Percentiles rank a stretch among this genome's conserved stretches.
These are phyloP conservation scores for Senna siamea DNA, from an alignment of 306 rosid genomes.

Conservation along the genomic window DNA sequence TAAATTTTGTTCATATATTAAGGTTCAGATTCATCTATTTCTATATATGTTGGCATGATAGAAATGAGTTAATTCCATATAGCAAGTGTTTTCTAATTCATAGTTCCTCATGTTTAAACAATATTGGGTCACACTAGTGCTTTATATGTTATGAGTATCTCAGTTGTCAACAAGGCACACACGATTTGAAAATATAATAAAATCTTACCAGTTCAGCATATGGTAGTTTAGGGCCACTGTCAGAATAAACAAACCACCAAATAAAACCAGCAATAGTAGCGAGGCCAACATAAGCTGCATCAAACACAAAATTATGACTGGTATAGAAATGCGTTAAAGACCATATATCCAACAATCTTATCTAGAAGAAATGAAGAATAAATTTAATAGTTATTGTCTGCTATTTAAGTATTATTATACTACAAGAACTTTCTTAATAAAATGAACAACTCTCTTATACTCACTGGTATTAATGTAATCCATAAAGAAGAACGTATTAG, in stretches of 20 bases:
- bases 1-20: not conserved
- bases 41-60: not conserved
- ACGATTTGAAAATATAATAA: slow-evolving; percentile 27
- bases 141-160: slow-evolving; percentile 14
- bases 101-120: slow-evolving; percentile 23
- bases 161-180: slow-evolving; percentile 26
- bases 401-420: not conserved
- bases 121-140: slow-evolving; percentile 14
- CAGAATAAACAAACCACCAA: slow-evolving; percentile 97
- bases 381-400: slow-evolving; percentile 14
- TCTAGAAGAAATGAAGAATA: slow-evolving; percentile 13
- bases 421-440: not conserved
- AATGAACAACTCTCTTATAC: too few species aligned
- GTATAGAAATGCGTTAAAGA: not conserved
- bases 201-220: slow-evolving; percentile 84
- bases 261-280: slow-evolving; percentile 94
- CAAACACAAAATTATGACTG: slow-evolving; percentile 37
- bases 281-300: slow-evolving; percentile 97
- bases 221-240: slow-evolving; percentile 84
- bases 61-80: slow-evolving; percentile 9
- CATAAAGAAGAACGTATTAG: too few species aligned
- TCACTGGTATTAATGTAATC: too few species aligned
- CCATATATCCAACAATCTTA: slow-evolving; percentile 29
- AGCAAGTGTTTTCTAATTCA: not conserved
- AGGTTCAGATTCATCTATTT: not conserved